A percentile compares a stretch with the other conserved stretches of the same genome.
Conservation (phyloP, 306 rosid genomes). For the Rubus idaeus region DNA sequence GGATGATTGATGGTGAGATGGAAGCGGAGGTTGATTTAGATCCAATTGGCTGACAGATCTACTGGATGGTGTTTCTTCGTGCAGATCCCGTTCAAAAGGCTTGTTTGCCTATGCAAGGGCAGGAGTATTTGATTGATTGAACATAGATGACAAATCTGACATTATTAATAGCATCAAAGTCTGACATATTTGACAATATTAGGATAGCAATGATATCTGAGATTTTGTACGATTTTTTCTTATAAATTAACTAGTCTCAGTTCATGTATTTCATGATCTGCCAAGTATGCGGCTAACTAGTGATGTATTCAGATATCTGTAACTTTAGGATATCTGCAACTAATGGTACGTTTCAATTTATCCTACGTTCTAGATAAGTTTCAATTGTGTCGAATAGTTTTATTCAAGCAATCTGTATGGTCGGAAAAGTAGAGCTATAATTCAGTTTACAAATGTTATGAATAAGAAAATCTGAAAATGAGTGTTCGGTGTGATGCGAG, state of each 20-base stretch:
- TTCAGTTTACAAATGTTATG: too few relatives aligned
- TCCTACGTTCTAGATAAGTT: background rate
- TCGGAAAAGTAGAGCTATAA: too few relatives aligned
- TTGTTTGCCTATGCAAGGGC: constrained; percentile 2
- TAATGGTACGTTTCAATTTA: background rate
- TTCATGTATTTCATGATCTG: background rate
- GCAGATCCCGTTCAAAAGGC: background rate
- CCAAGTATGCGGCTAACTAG: background rate
- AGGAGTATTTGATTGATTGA: background rate
- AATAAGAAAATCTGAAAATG: too few relatives aligned
- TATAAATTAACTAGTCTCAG: background rate
- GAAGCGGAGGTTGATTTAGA: constrained; percentile 79
- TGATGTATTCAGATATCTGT: background rate
- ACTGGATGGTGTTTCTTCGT: background rate
- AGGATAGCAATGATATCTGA: background rate
- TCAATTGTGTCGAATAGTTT: background rate
- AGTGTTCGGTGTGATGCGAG: too few relatives aligned
- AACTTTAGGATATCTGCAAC: background rate
- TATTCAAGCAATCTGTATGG: background rate
- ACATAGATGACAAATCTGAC: background rate
- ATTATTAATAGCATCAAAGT: background rate
- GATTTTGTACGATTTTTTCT: background rate
- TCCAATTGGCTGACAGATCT: constrained; percentile 45
- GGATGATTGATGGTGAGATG: constrained; percentile 78
- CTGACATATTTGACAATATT: background rate